Evolutionary conservation across 148 eudicot genomes (phyloP), one percentile per base, ranked within the genome.

Genomic region (Polygonum maritimum): DNA sequence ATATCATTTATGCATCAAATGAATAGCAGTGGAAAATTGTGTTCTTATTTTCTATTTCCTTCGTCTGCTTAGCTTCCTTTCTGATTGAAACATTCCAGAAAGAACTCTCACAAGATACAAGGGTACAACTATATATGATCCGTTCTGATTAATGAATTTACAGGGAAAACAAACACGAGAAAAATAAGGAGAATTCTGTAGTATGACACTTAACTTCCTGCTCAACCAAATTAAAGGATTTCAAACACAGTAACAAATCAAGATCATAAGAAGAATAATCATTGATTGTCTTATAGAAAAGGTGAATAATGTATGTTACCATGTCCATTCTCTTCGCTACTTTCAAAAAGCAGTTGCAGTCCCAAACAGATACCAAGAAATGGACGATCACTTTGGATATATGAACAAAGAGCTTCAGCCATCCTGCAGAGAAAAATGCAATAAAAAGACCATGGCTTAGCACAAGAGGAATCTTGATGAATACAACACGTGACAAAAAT

Each of bases 291-390:
- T 38, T 15, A 67, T 15, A 36, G 15, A 22, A 36, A 4, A 67
- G 22, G 21, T 48, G 9, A 73, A 49, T 40, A 35, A 73, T 63
- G 40, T 41, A 40, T 39, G 10, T 33, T 82, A 92, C 98, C 99
- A 36, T 84, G 85, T 80, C 98, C 99, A 76, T 96, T 91, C 83
- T 96, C 99, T 78, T 86, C 91, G 80, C 99, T 96, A 44, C 91
- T 88, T 74, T 92, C 98, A 82, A 96, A 96, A 80, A 96, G 98
- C 75, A 96, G 87, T 75, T 96, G 99, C 80, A 96, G 74, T 71
- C 99, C 99, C 70, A 96, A 88, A 86, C 98, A 92, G 77, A 96
- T 92, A 80, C 99, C 99, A 77, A 96, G 83, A 85, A 96, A 96
- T 51, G 99, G 99, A 72, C 97, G 94, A 83, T 96, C 99, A 82